Conservation (phyloP, 352 stramenopile species). For the Phytopythium sindhum region DNA sequence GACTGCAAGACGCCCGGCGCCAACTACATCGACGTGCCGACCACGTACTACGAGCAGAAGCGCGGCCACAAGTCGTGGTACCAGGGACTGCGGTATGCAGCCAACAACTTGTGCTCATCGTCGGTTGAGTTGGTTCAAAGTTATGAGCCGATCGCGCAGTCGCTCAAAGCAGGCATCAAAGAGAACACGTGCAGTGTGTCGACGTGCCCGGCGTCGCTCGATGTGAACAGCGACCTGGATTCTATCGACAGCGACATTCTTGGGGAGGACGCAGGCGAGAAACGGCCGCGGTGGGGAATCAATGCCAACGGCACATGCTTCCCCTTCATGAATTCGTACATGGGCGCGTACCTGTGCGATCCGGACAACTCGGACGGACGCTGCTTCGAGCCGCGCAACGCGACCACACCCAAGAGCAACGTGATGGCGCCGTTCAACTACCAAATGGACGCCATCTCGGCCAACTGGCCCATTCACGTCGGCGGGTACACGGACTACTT, state of each 20-base stretch:
- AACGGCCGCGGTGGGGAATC: constrained; percentile 56
- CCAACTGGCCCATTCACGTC: constrained; percentile 75
- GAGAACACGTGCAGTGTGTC: constrained; percentile 41
- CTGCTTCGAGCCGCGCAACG: constrained; percentile 43
- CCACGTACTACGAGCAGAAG: constrained; percentile 29
- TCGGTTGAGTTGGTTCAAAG: constrained; percentile 28
- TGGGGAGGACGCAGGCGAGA: neutral
- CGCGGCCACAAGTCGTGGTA: constrained; percentile 58
- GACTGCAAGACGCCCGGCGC: constrained; percentile 36
- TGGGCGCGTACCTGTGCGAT: constrained; percentile 40
- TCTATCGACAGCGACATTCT: constrained; percentile 40
- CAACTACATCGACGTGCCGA: constrained; percentile 42
- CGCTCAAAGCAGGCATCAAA: constrained; percentile 41
- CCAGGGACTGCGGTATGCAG: constrained; percentile 43
- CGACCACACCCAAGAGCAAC: constrained; percentile 28
- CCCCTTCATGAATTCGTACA: constrained; percentile 42
- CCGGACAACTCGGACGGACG: constrained; percentile 38
- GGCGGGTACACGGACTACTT: constrained; percentile 68
- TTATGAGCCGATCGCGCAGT: constrained; percentile 40
- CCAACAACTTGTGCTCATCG: constrained; percentile 50
- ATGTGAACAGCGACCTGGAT: constrained; percentile 43
- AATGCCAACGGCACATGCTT: constrained; percentile 56
- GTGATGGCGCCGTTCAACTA: constrained; percentile 50
- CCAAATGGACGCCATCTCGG: constrained; percentile 50
- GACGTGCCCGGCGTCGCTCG: constrained; percentile 44